These are phyloP conservation scores for Paecilomyces variotii DNA, from an alignment of 2,329 filamentous ascomycete genomes.

Conservation along the genomic window DNA sequence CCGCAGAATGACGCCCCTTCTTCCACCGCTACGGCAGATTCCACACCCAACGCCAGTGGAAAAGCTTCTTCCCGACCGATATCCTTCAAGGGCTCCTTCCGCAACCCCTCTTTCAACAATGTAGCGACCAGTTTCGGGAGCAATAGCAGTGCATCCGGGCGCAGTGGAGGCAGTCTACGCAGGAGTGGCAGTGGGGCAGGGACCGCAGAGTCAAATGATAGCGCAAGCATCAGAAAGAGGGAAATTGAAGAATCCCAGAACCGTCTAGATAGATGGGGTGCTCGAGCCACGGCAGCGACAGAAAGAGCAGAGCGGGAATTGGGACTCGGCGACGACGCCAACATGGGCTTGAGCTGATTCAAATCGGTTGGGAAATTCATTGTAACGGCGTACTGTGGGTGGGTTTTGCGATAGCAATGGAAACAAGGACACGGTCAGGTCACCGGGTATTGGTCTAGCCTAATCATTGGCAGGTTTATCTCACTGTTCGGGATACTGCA, in stretches of 20 bases:
- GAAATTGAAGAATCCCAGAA: conserved; percentile 35
- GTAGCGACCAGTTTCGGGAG: conserved; percentile 12
- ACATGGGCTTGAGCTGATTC: conserved; percentile 68
- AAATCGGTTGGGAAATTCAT: conserved; percentile 45
- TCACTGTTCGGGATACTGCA: background rate
- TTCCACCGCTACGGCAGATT: background rate
- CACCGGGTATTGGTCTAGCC: background rate
- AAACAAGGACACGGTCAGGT: background rate
- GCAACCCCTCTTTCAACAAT: conserved; percentile 16
- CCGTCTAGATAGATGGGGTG: conserved; percentile 45
- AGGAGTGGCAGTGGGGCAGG: conserved; percentile 7
- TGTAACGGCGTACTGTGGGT: conserved; percentile 11
- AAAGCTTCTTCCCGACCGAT: conserved; percentile 20
- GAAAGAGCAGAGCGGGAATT: conserved; percentile 49
- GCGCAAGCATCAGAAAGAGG: conserved; percentile 27
- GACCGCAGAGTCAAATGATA: conserved; percentile 21
- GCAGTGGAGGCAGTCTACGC: conserved; percentile 5
- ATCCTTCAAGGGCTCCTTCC: conserved; percentile 21
- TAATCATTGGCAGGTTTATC: background rate
- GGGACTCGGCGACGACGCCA: conserved; percentile 75
- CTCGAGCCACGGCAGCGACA: conserved; percentile 47
- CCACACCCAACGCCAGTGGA: conserved; percentile 7
- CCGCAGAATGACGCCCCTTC: conserved; percentile 1
- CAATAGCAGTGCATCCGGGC: conserved; percentile 14
- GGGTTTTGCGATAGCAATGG: background rate